Conservation (phyloP, 1,284 basidiomycete genomes). For the Austroboletus niveus region DNA sequence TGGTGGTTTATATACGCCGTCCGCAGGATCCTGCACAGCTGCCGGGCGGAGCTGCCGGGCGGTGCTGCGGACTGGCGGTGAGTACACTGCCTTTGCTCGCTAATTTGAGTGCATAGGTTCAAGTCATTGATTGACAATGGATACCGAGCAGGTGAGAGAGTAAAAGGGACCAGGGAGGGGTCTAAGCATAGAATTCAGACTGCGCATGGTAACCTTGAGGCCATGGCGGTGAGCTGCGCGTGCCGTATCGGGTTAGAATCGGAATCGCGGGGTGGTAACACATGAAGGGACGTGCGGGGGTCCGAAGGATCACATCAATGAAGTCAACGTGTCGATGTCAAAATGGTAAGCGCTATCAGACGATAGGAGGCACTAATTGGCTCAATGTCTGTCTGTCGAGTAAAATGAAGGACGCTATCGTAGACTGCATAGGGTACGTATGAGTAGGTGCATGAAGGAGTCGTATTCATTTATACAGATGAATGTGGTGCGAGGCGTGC, state of each 20-base stretch:
- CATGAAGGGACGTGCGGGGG: constrained; percentile 18
- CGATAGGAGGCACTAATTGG: not conserved
- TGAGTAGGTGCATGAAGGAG: constrained; percentile 10
- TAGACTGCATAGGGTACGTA: constrained; percentile 16
- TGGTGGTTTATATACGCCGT: constrained; percentile 6
- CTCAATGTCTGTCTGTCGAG: not conserved
- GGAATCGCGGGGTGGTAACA: constrained; percentile 4
- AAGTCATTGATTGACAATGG: no score
- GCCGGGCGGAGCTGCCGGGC: no score
- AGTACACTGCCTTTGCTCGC: no score
- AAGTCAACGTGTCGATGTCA: constrained; percentile 12
- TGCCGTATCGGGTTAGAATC: no score
- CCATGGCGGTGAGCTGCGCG: constrained; percentile 6
- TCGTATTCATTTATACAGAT: constrained; percentile 15
- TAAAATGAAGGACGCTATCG: constrained; percentile 12
- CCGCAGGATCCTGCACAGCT: no score
- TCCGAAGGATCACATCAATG: constrained; percentile 17
- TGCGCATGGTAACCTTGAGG: constrained; percentile 7
- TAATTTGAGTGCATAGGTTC: no score
- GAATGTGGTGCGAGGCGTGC: constrained; percentile 20
- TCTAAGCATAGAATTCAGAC: no score
- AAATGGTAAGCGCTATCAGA: not conserved
- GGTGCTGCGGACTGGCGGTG: no score
- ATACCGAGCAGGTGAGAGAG: no score
- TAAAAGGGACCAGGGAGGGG: no score